Percentiles rank a stretch among this genome's conserved stretches.
Conservation (phyloP, 306 rosid species). For the Pachyrhizus erosus region DNA sequence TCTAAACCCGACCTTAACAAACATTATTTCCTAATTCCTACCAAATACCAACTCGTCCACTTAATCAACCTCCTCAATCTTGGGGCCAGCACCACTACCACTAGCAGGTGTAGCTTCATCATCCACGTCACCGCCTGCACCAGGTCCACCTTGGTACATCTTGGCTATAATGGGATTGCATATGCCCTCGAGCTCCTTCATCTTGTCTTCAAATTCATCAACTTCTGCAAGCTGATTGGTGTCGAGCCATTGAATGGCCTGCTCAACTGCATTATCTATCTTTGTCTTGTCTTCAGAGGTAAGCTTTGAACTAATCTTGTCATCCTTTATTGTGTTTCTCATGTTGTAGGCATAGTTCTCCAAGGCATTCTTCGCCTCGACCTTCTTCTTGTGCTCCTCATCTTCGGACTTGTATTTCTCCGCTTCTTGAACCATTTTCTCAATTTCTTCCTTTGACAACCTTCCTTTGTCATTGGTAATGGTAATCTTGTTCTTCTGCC, state of each 20-base stretch:
- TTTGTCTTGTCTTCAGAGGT: constrained; percentile 63
- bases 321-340: constrained; percentile 77
- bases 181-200: constrained; percentile 75
- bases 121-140: constrained; percentile 47
- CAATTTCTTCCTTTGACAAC: constrained; percentile 73
- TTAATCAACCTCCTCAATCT: constrained; percentile 84
- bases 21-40: neutral
- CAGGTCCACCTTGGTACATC: constrained; percentile 79
- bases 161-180: constrained; percentile 82
- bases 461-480: constrained; percentile 84
- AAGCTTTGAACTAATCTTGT: constrained; percentile 73
- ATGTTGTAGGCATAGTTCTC: constrained; percentile 83
- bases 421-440: constrained; percentile 88
- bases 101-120: constrained; percentile 65
- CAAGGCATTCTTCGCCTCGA: constrained; percentile 68
- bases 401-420: constrained; percentile 83
- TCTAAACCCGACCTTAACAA: neutral
- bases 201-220: constrained; percentile 77
- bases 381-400: constrained; percentile 83
- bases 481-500: constrained; percentile 84
- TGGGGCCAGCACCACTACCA: constrained; percentile 76
- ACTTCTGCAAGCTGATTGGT: constrained; percentile 70
- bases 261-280: constrained; percentile 70
- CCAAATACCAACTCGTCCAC: neutral
- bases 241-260: constrained; percentile 77